phyloP scores from a whole-genome alignment of 2,329 filamentous ascomycete genomes.

The Aureobasidium sp. region DNA sequence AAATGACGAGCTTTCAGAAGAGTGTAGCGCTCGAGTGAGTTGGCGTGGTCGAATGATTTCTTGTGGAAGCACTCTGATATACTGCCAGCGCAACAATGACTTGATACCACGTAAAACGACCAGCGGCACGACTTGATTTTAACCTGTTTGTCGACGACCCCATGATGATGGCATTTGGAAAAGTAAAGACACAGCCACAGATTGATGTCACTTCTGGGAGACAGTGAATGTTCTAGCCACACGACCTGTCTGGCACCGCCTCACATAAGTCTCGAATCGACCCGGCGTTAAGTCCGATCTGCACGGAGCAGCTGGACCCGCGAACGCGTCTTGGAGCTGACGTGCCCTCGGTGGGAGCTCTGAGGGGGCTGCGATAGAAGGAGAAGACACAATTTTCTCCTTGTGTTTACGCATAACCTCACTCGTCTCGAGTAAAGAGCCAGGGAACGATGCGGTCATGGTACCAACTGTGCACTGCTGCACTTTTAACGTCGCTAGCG shows the following conservation, averaged over 20 bases:
- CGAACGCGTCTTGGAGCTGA: constrained; percentile 9
- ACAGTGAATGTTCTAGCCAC: constrained; percentile 1
- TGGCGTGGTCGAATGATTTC: background rate
- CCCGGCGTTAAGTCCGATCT: constrained; percentile 2
- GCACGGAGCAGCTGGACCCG: background rate
- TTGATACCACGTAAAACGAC: background rate
- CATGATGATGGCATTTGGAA: constrained; percentile 9
- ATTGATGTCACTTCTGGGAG: background rate
- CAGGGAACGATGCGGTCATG: constrained; percentile 25
- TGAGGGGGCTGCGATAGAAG: background rate
- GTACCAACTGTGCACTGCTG: constrained; percentile 22
- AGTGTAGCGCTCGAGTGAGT: background rate
- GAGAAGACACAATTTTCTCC: background rate
- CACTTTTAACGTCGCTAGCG: constrained; percentile 24
- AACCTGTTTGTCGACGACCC: background rate
- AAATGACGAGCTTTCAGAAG: constrained; percentile 3
- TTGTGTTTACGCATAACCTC: background rate
- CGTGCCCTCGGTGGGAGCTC: background rate
- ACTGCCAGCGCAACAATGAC: background rate
- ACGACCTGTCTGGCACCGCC: background rate
- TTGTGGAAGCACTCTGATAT: background rate
- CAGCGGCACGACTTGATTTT: constrained; percentile 1
- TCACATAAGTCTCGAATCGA: background rate
- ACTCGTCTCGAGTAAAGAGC: background rate
- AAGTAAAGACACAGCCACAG: constrained; percentile 2